Conservation (phyloP, 1,284 basidiomycete species). For the Irpex lacteus region DNA sequence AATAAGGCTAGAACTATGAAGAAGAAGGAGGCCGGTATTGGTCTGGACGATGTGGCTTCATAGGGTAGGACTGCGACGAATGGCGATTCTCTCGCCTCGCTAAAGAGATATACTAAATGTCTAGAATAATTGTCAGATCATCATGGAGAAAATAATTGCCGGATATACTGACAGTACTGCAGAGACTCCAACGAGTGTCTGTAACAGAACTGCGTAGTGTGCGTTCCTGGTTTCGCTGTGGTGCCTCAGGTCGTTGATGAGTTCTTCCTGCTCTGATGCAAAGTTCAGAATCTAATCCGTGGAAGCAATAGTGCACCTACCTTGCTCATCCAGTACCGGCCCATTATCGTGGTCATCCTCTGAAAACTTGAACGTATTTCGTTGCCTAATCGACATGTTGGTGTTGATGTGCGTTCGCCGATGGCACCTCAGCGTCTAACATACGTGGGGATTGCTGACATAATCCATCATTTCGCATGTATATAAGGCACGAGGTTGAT, state of each 20-base stretch:
- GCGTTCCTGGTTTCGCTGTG: slow-evolving; percentile 19
- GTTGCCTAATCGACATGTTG: slow-evolving; percentile 22
- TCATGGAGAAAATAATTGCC: not conserved
- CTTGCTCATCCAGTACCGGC: slow-evolving; percentile 30
- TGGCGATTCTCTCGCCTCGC: slow-evolving; percentile 21
- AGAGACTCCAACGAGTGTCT: slow-evolving; percentile 23
- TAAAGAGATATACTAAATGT: slow-evolving; percentile 23
- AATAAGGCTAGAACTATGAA: slow-evolving; percentile 22
- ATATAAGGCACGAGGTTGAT: not conserved
- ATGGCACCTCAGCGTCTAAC: not conserved
- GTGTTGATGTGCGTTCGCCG: not conserved
- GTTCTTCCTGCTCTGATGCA: slow-evolving; percentile 27
- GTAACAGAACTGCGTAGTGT: slow-evolving; percentile 19
- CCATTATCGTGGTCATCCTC: slow-evolving; percentile 18
- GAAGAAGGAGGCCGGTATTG: slow-evolving; percentile 13
- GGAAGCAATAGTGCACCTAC: slow-evolving; percentile 7
- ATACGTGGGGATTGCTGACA: not conserved
- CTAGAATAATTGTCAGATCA: slow-evolving; percentile 10
- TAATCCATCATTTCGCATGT: not conserved
- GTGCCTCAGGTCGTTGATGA: slow-evolving; percentile 23
- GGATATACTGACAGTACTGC: slow-evolving; percentile 20
- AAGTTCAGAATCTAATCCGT: not conserved
- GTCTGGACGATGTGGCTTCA: slow-evolving; percentile 3
- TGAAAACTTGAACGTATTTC: slow-evolving; percentile 26
- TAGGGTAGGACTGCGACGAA: slow-evolving; percentile 17